Conservation (phyloP, 106 monocot genomes). For the Narthecium ossifragum region DNA sequence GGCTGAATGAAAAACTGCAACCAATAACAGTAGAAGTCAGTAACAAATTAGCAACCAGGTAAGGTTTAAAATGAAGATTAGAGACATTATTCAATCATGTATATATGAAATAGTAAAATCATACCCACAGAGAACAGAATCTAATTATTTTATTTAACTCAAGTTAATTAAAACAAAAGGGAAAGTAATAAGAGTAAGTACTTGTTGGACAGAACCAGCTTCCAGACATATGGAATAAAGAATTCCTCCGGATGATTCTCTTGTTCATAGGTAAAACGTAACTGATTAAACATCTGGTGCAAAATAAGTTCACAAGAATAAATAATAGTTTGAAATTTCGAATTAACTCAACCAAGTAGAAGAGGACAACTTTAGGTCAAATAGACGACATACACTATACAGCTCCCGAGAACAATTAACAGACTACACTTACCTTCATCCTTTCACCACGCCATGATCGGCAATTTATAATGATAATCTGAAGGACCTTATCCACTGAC, state of each 20-base stretch:
- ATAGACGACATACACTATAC: too few species aligned
- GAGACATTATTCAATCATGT: background rate
- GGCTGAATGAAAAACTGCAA: conserved; percentile 58
- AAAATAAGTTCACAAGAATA: background rate
- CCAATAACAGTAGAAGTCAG: conserved; percentile 12
- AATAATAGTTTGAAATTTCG: background rate
- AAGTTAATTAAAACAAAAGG: background rate
- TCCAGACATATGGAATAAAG: conserved; percentile 96
- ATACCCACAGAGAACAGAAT: background rate
- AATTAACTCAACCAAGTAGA: too few species aligned
- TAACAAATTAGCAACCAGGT: background rate
- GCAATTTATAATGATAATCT: conserved; percentile 81
- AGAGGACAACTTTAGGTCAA: too few species aligned
- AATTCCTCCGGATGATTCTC: conserved; percentile 96
- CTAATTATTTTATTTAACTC: background rate
- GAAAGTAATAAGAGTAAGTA: conserved; percentile 18
- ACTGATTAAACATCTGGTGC: conserved; percentile 85
- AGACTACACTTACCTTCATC: conserved; percentile 58
- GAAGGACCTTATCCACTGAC: conserved; percentile 90
- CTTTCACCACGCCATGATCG: conserved; percentile 98
- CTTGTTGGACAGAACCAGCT: conserved; percentile 64
- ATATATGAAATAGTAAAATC: background rate
- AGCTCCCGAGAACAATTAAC: background rate
- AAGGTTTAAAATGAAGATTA: background rate
- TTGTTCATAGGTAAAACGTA: conserved; percentile 98